phyloP scores from a whole-genome alignment of 441 rosid species.

The Pelargonium cotyledonis region DNA sequence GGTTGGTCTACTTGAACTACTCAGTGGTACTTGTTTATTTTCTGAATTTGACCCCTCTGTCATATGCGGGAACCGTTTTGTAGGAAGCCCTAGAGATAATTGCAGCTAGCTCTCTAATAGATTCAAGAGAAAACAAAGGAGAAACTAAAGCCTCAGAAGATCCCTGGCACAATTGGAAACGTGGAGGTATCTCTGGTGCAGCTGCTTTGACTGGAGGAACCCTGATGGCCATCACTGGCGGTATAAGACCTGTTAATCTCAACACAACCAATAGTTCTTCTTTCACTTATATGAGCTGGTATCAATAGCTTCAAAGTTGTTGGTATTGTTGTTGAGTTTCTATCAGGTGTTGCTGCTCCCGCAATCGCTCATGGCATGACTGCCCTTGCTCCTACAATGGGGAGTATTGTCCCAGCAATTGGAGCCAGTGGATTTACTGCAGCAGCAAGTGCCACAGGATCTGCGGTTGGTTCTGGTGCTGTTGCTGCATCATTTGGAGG shows the following conservation, averaged over 20 bases:
- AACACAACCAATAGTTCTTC: not conserved
- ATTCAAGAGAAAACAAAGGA: slow-evolving; percentile 48
- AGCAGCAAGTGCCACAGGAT: slow-evolving; percentile 95
- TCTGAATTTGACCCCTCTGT: not conserved
- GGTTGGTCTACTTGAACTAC: slow-evolving; percentile 39
- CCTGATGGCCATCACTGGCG: slow-evolving; percentile 93
- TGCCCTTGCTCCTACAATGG: slow-evolving; percentile 92
- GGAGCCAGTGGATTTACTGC: slow-evolving; percentile 96
- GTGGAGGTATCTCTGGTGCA: slow-evolving; percentile 86
- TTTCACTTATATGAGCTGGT: not conserved
- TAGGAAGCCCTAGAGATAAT: slow-evolving; percentile 90
- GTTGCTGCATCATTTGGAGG: slow-evolving; percentile 99
- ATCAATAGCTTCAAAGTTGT: not conserved
- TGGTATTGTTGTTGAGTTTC: slow-evolving; percentile 3
- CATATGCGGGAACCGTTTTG: slow-evolving; percentile 10
- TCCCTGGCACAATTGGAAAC: slow-evolving; percentile 81
- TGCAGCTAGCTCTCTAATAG: slow-evolving; percentile 78
- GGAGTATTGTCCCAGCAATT: slow-evolving; percentile 77
- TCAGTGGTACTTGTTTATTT: not conserved
- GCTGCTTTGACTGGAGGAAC: slow-evolving; percentile 96
- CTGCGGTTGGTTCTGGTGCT: slow-evolving; percentile 91
- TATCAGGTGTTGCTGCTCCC: slow-evolving; percentile 90
- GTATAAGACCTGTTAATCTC: slow-evolving; percentile 21
- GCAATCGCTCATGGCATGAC: slow-evolving; percentile 90
- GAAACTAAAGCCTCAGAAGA: slow-evolving; percentile 33